A percentile compares a stretch with the other conserved stretches of the same genome.
These are phyloP conservation scores for Sordariomycetes sp. DNA, from an alignment of 2,329 filamentous ascomycete species.

Conservation along the genomic window DNA sequence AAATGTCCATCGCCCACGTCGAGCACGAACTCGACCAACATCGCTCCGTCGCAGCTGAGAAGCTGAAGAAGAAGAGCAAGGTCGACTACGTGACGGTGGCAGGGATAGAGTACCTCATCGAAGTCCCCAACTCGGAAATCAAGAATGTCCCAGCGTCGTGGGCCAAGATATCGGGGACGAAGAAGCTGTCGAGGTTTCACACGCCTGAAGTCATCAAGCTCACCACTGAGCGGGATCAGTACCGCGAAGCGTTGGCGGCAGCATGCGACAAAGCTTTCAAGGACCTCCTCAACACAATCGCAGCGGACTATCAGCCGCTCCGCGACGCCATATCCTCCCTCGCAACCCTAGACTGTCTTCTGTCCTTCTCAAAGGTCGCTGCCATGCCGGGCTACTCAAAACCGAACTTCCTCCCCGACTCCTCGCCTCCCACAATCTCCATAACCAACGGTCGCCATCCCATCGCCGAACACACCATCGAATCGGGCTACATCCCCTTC, in stretches of 20 bases:
- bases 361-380: slow-evolving; percentile 79
- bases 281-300: slow-evolving; percentile 62
- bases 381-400: slow-evolving; percentile 80
- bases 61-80: slow-evolving; percentile 59
- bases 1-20: slow-evolving; percentile 82
- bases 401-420: slow-evolving; percentile 56
- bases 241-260: slow-evolving; percentile 85
- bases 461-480: slow-evolving; percentile 86
- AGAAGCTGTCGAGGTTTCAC: slow-evolving; percentile 86
- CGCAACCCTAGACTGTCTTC: slow-evolving; percentile 79
- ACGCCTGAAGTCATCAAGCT: slow-evolving; percentile 81
- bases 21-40: slow-evolving; percentile 83
- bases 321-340: slow-evolving; percentile 83
- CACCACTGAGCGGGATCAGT: slow-evolving; percentile 81
- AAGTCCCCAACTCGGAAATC: slow-evolving; percentile 74
- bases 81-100: slow-evolving; percentile 76
- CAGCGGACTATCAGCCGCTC: slow-evolving; percentile 77
- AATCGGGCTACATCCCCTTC: slow-evolving; percentile 87
- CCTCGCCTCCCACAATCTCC: slow-evolving; percentile 56
- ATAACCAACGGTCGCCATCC: slow-evolving; percentile 67
- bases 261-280: slow-evolving; percentile 82
- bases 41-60: slow-evolving; percentile 58
- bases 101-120: slow-evolving; percentile 90
- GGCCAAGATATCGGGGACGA: slow-evolving; percentile 91
- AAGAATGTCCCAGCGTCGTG: slow-evolving; percentile 89